Evolutionary conservation across 495 filamentous ascomycete genomes (phyloP).

Genomic region (Thermochaetoides thermophila): DNA sequence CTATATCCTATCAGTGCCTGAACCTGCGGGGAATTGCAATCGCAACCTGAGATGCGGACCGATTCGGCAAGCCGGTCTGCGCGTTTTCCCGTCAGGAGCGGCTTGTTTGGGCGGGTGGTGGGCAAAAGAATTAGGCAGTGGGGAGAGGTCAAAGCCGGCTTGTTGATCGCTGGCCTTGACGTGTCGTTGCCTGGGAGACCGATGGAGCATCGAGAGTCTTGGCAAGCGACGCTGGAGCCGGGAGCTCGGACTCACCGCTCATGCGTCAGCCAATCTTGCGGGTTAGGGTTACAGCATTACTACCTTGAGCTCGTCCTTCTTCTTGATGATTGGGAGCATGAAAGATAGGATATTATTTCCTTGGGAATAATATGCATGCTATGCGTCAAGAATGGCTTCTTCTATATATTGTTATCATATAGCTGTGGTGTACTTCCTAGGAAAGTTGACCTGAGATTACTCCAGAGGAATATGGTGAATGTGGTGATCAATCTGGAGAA

Average conservation of each 20-base stretch:
- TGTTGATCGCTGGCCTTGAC: slow-evolving; percentile 11
- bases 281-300: slow-evolving; percentile 3
- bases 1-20: slow-evolving; percentile 8
- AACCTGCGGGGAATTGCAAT: not conserved
- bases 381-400: too few species aligned
- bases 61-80: slow-evolving; percentile 3
- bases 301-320: not conserved
- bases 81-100: slow-evolving; percentile 6
- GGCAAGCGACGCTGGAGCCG: not conserved
- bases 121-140: slow-evolving; percentile 5
- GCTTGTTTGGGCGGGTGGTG: too few species aligned
- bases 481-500: too few species aligned
- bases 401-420: too few species aligned
- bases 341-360: too few species aligned
- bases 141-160: slow-evolving; percentile 6
- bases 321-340: not conserved
- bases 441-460: too few species aligned
- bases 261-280: too few species aligned
- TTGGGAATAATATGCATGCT: too few species aligned
- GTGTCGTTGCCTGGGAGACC: slow-evolving; percentile 16
- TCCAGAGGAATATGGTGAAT: too few species aligned
- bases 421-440: too few species aligned
- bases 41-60: too few species aligned
- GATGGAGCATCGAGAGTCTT: slow-evolving; percentile 1
- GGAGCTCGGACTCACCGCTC: too few species aligned